phyloP scores from a whole-genome alignment of 768 basidiomycete species.

The Thelephora ganbajun region DNA sequence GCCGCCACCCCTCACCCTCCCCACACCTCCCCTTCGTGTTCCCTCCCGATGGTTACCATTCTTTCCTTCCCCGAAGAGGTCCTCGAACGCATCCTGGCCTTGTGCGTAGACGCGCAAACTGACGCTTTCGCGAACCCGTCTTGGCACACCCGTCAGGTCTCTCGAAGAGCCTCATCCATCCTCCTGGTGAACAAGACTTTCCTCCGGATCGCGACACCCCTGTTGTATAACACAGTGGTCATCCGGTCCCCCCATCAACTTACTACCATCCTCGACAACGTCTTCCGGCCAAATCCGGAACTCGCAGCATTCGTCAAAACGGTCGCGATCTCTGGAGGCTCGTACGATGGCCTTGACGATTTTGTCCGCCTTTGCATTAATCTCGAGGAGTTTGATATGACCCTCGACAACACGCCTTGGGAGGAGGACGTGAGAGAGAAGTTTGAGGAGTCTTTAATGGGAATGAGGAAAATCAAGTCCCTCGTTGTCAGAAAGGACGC shows the following conservation, averaged over 20 bases:
- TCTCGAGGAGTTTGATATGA: conserved; percentile 27
- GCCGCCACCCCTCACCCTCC: neutral
- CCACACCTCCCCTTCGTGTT: neutral
- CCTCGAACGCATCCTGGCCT: conserved; percentile 30
- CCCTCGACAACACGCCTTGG: conserved; percentile 13
- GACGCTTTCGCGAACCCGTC: conserved; percentile 11
- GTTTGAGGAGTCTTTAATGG: conserved; percentile 28
- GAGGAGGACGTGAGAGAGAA: neutral
- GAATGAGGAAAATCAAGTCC: conserved; percentile 24
- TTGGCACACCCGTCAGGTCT: conserved; percentile 7
- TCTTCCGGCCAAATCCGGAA: conserved; percentile 22
- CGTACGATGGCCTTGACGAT: conserved; percentile 26
- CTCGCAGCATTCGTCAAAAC: conserved; percentile 27
- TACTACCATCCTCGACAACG: conserved; percentile 21
- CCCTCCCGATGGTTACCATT: neutral
- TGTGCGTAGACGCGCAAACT: conserved; percentile 14
- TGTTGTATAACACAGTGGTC: conserved; percentile 40
- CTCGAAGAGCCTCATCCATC: neutral
- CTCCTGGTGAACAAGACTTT: conserved; percentile 39
- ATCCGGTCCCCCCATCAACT: conserved; percentile 25
- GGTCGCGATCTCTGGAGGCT: conserved; percentile 23
- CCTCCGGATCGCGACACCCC: conserved; percentile 40
- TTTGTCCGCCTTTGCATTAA: conserved; percentile 19
- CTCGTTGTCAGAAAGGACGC: conserved; percentile 41
- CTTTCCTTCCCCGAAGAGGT: conserved; percentile 26